A percentile compares a stretch with the other conserved stretches of the same genome.
These are phyloP conservation scores for Cladosporium sp. DNA, from an alignment of 2,329 filamentous ascomycete genomes.

Conservation along the genomic window DNA sequence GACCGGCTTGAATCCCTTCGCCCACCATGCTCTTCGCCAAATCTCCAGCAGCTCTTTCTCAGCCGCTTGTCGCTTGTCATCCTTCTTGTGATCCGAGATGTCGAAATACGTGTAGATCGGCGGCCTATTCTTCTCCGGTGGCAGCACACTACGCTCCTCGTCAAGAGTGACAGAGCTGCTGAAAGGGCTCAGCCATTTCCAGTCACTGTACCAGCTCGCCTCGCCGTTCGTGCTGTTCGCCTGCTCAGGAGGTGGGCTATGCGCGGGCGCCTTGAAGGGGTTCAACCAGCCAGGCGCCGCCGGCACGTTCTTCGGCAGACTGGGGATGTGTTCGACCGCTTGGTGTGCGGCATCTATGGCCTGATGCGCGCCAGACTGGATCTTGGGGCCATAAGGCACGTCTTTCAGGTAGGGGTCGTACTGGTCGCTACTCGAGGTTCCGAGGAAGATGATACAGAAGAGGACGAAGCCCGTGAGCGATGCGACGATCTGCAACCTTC, in stretches of 20 bases:
- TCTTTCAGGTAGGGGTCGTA: conserved; percentile 24
- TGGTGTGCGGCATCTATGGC: conserved; percentile 32
- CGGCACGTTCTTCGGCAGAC: conserved; percentile 27
- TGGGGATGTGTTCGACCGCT: conserved; percentile 31
- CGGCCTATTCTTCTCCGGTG: conserved; percentile 63
- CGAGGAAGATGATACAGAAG: conserved; percentile 32
- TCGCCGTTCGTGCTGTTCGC: conserved; percentile 72
- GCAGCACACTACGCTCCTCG: conserved; percentile 75
- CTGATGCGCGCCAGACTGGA: conserved; percentile 35
- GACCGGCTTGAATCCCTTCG: conserved; percentile 80
- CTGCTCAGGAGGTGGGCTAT: conserved; percentile 66
- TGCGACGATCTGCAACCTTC: conserved; percentile 41
- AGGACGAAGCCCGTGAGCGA: conserved; percentile 33
- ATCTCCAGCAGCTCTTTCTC: conserved; percentile 74
- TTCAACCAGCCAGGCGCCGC: conserved; percentile 38
- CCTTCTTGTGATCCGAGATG: conserved; percentile 51
- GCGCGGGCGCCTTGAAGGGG: conserved; percentile 63
- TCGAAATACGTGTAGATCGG: conserved; percentile 92
- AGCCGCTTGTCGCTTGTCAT: conserved; percentile 59
- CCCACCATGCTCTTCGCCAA: conserved; percentile 94
- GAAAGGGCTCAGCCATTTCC: conserved; percentile 87
- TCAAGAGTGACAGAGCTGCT: conserved; percentile 74
- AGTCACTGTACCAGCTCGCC: conserved; percentile 79
- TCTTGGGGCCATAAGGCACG: conserved; percentile 31
- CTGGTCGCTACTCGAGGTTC: conserved; percentile 24